Evolutionary conservation across 2,329 filamentous ascomycete species (phyloP), one percentile per base, ranked within the genome.

Genomic region (Beauveria rudraprayagi): DNA sequence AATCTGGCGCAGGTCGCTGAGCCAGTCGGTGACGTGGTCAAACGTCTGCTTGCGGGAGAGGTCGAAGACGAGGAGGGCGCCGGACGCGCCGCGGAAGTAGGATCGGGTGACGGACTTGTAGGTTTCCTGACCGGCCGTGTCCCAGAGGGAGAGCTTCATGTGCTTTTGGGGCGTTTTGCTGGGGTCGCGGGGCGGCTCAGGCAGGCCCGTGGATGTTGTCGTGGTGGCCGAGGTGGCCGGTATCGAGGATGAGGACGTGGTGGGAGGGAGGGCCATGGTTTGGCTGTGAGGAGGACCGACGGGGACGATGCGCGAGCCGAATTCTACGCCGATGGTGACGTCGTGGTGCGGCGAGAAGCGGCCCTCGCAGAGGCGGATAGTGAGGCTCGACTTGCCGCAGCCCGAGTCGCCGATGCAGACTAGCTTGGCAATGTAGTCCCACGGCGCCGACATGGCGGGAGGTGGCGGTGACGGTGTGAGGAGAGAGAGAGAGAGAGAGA

Each of bases 401-500:
- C 92, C 94, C 51, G 90, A 94, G 79, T 97, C 94, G 74, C 94
- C 94, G 70, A 99, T 92, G 78, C 91, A 96, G 72, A 97, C 93
- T 69, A 99, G 90, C 78, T 99, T 99, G 75, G 93, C 92, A 73
- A 97, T 99, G 80, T 95, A 97, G 79, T 97, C 92, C 93, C 93
- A 97, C 75, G 91, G 88, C 70, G 87, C 83, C 71, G 82, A 81
- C 83, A 86, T 86, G 72, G 68, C 65, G 58, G 58, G 56, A 6
- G 62, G 41, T 22, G 52, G 63, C 43, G 37, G 46, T 5, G 10
- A 34, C 16, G 26, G 26, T 3, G 26, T 28, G 8, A 17, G 17
- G 14, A 14, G 26, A n/a, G 28, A 19, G 26, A n/a, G 24, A 26
- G 28, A 19, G 26, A n/a, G 24, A 26, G 24, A 26, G 22, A 22